A percentile compares a stretch with the other conserved stretches of the same genome.
Evolutionary conservation across 371 early-diverging fungal species (phyloP).

Genomic region (Choanephora cucurbitarum): DNA sequence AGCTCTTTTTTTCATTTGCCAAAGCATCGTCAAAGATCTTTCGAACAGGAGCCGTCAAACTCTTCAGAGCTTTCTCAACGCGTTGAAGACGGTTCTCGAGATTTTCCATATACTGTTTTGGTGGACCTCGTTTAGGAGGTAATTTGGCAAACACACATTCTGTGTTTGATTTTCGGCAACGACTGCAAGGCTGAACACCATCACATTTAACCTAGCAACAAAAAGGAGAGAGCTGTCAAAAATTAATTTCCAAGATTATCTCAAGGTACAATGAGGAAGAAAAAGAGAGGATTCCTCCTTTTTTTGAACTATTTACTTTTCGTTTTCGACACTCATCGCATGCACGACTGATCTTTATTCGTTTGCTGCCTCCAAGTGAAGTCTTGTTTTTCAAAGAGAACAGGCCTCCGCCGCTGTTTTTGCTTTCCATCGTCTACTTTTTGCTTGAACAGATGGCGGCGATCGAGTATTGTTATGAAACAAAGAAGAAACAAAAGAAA

Average conservation of each 20-base stretch:
- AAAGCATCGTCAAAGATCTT: slow-evolving; percentile 31
- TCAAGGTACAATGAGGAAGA: neutral
- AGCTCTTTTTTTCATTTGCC: no score
- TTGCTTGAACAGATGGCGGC: no score
- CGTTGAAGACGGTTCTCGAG: slow-evolving; percentile 45
- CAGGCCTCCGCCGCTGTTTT: slow-evolving; percentile 5
- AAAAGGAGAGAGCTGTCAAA: slow-evolving; percentile 1
- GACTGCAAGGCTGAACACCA: slow-evolving; percentile 50
- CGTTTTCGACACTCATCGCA: slow-evolving; percentile 57
- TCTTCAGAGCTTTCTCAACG: slow-evolving; percentile 46
- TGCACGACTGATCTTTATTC: slow-evolving; percentile 47
- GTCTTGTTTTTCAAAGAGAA: slow-evolving; percentile 24
- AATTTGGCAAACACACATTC: slow-evolving; percentile 48
- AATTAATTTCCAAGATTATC: neutral
- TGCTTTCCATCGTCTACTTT: no score
- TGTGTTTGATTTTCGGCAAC: slow-evolving; percentile 41
- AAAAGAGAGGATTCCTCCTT: slow-evolving; percentile 2
- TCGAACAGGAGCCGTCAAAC: slow-evolving; percentile 30
- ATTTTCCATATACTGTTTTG: slow-evolving; percentile 52
- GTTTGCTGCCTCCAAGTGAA: slow-evolving; percentile 25
- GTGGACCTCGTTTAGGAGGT: slow-evolving; percentile 48
- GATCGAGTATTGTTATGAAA: no score
- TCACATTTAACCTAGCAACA: slow-evolving; percentile 51
- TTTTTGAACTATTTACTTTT: slow-evolving; percentile 37
- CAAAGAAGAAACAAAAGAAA: no score